Evolutionary conservation across 768 basidiomycete species (phyloP).

Genomic region (Tylopilus sp.): DNA sequence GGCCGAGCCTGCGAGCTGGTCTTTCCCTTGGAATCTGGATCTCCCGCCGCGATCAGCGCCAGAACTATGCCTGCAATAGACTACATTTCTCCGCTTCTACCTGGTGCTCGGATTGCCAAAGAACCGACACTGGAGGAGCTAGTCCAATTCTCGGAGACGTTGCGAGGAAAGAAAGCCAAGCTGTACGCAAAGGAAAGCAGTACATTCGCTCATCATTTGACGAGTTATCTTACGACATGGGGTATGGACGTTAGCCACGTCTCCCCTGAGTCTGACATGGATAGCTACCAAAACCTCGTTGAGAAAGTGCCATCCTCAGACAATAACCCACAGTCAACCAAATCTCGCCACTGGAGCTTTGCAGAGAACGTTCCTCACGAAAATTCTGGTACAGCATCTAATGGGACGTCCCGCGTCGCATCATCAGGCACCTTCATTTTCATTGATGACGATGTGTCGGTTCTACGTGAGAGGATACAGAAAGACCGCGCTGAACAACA

Average conservation of each 20-base stretch:
- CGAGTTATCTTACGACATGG: constrained; percentile 92
- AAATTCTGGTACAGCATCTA: constrained; percentile 13
- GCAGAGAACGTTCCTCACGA: constrained; percentile 21
- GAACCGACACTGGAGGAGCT: constrained; percentile 85
- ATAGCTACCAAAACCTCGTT: constrained; percentile 29
- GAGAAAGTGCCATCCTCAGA: constrained; percentile 16
- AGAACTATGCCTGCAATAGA: constrained; percentile 40
- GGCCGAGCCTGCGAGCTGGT: constrained; percentile 66
- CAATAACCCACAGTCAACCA: constrained; percentile 13
- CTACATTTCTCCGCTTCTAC: constrained; percentile 46
- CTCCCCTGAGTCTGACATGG: constrained; percentile 54
- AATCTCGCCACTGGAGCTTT: constrained; percentile 21
- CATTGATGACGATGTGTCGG: constrained; percentile 87
- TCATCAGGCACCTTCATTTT: constrained; percentile 64
- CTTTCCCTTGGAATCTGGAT: constrained; percentile 60
- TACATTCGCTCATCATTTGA: constrained; percentile 88
- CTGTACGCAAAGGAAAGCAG: constrained; percentile 86
- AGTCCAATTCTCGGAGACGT: constrained; percentile 69
- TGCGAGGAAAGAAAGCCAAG: constrained; percentile 80
- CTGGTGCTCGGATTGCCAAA: constrained; percentile 47
- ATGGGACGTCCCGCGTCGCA: constrained; percentile 23
- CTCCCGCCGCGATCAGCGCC: constrained; percentile 40
- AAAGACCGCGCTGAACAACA: constrained; percentile 57
- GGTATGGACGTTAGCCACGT: constrained; percentile 90
- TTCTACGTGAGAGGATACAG: constrained; percentile 72